phyloP scores from a whole-genome alignment of 2,329 filamentous ascomycete genomes.

The Aspergillaceae sp. region DNA sequence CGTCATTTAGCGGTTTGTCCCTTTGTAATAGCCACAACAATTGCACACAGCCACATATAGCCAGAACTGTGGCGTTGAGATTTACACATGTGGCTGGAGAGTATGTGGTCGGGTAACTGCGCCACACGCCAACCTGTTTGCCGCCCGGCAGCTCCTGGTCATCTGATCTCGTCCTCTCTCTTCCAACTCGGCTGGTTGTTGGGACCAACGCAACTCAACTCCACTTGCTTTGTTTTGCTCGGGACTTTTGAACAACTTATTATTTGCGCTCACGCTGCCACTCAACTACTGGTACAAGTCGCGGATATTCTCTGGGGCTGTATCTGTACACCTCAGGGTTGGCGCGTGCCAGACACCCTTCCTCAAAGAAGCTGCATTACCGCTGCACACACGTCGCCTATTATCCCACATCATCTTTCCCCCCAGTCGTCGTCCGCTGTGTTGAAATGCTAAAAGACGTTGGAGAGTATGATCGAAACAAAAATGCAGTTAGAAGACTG shows the following conservation, averaged over 20 bases:
- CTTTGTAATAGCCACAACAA: neutral
- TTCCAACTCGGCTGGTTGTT: neutral
- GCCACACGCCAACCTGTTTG: slow-evolving; percentile 2
- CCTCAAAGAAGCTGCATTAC: slow-evolving; percentile 17
- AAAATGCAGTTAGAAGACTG: slow-evolving; percentile 88
- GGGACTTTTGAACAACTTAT: slow-evolving; percentile 1
- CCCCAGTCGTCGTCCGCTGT: slow-evolving; percentile 5
- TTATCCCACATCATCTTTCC: slow-evolving; percentile 9
- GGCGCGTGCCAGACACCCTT: slow-evolving; percentile 18
- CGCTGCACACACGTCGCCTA: slow-evolving; percentile 4
- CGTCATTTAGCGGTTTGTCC: slow-evolving; percentile 15
- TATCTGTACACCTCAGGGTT: slow-evolving; percentile 17
- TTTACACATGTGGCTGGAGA: neutral
- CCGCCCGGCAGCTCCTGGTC: neutral
- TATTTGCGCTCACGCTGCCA: neutral
- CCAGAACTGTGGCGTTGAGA: slow-evolving; percentile 3
- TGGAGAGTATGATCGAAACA: slow-evolving; percentile 60
- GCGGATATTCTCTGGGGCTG: neutral
- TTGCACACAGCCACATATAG: slow-evolving; percentile 3
- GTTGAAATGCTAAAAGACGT: slow-evolving; percentile 54
- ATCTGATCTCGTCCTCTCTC: neutral
- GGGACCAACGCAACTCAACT: neutral
- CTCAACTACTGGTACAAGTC: neutral
- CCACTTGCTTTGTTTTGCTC: neutral
- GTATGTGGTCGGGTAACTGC: slow-evolving; percentile 1